These are phyloP conservation scores for Apophysomyces sp. DNA, from an alignment of 371 early-diverging fungal species.

Conservation along the genomic window DNA sequence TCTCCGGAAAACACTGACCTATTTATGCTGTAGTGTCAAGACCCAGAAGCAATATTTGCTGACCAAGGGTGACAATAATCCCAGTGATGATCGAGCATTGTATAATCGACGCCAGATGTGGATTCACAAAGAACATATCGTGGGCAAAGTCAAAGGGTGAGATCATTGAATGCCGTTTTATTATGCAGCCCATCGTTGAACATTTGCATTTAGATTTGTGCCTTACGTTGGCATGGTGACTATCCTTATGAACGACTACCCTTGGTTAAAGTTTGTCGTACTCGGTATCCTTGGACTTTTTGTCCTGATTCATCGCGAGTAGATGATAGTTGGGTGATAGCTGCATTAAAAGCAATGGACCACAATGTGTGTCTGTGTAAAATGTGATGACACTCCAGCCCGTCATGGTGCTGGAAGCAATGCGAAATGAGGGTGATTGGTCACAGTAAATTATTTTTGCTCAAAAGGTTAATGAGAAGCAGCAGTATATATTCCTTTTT, in stretches of 20 bases:
- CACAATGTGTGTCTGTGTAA: neutral
- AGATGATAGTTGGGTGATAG: slow-evolving; percentile 2
- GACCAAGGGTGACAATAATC: slow-evolving; percentile 99
- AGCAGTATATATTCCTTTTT: neutral
- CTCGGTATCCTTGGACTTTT: slow-evolving; percentile 78
- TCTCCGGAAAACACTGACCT: neutral
- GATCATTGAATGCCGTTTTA: no score
- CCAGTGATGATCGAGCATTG: slow-evolving; percentile 90
- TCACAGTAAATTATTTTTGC: no score
- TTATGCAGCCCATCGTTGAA: no score
- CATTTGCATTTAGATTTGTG: slow-evolving; percentile 68
- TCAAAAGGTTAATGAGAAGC: no score
- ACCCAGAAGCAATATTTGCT: slow-evolving; percentile 79
- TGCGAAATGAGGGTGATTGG: no score
- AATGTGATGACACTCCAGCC: no score
- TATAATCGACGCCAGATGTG: slow-evolving; percentile 91
- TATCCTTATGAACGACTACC: slow-evolving; percentile 94
- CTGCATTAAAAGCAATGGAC: neutral
- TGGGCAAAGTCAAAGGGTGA: slow-evolving; percentile 91
- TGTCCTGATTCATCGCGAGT: slow-evolving; percentile 64
- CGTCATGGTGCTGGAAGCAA: no score
- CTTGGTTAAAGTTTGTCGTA: slow-evolving; percentile 82
- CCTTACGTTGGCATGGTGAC: slow-evolving; percentile 98
- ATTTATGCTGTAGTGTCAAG: slow-evolving; percentile 36
- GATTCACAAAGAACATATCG: slow-evolving; percentile 84